Conservation (phyloP, 495 filamentous ascomycete genomes). For the Astrothelium subdiscretum region DNA sequence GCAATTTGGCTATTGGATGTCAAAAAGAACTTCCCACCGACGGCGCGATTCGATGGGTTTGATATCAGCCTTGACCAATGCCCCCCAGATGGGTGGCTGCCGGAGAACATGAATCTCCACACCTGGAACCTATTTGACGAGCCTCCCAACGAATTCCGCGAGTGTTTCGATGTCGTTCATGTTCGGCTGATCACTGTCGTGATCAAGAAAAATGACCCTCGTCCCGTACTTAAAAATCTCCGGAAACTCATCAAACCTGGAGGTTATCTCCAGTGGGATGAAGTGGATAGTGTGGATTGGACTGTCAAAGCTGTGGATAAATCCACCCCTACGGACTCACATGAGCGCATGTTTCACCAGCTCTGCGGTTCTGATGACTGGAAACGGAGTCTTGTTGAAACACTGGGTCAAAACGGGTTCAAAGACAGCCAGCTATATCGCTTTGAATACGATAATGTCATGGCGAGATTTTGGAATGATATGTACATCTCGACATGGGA, state of each 20-base stretch:
- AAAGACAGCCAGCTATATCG: background rate
- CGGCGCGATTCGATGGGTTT: slow-evolving; percentile 12
- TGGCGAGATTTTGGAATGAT: background rate
- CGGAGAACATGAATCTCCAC: slow-evolving; percentile 22
- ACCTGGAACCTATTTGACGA: slow-evolving; percentile 21
- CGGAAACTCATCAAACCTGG: slow-evolving; percentile 17
- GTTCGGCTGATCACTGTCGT: slow-evolving; percentile 24
- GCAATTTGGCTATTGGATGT: background rate
- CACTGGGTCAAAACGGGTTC: background rate
- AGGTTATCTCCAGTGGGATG: slow-evolving; percentile 33
- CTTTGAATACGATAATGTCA: background rate
- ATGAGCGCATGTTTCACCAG: background rate
- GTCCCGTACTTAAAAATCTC: background rate
- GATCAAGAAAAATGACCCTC: slow-evolving; percentile 18
- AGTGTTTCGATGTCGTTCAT: slow-evolving; percentile 30
- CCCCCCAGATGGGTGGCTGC: slow-evolving; percentile 20
- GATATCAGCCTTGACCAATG: slow-evolving; percentile 25
- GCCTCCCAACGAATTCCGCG: slow-evolving; percentile 15
- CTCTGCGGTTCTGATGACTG: background rate
- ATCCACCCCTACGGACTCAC: background rate
- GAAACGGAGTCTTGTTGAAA: background rate
- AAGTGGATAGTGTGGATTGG: slow-evolving; percentile 5
- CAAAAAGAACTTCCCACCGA: slow-evolving; percentile 5
- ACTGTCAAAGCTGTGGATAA: background rate
- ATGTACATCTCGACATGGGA: background rate